Base-by-base conservation (phyloP, 768 basidiomycete genomes). In the Leccinum rimulosum region DNA sequence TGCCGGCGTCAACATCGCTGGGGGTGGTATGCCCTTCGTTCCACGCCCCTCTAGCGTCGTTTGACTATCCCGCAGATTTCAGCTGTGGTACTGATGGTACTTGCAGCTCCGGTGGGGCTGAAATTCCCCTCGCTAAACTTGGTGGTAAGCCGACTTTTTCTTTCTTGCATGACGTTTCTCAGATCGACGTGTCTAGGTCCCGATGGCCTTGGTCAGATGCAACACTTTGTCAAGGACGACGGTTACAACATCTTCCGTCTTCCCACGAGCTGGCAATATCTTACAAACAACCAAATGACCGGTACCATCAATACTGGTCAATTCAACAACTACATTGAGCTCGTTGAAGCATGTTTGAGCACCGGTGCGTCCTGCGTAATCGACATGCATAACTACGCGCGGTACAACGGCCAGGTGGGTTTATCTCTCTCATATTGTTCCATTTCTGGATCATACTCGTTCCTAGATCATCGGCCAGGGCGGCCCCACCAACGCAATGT, bases 341-440 rank as follows among this genome's bases (percentile, higher is more conserved):
- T 58, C 59, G 62, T 65, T 22, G 33, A 59, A 1, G 69, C 58
- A 22, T 80, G 81, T 64, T 68, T 86, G 62, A 67, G 59, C 7
- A 78, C 80, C 3, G 83, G 84, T 0, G 80, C 82, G 14, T 74
- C 70, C 49, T 86, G 80, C 58, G 80, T 80, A 63, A 77, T 87
- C 52, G 85, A 86, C 68, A 76, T 82, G 43, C 84, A 84, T 70
- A 86, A 85, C 69, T 85, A 85, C 56, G 85, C 83, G 25, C 74
- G 85, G 31, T 86, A 77, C 74, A 75, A 85, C 52, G 76, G 79
- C 1, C 68, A 67, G 64, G 80, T 77, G 47, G 22, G 71, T 64
- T 47, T 43, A 15, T 19, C 3, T 1, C 17, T 12, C 8, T 53
- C 6, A 10, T 28, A n/a, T n/a, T 1, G 25, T n/a, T 4, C 47